These are phyloP conservation scores for Cercophora newfieldiana DNA, from an alignment of 495 filamentous ascomycete genomes.

Conservation along the genomic window DNA sequence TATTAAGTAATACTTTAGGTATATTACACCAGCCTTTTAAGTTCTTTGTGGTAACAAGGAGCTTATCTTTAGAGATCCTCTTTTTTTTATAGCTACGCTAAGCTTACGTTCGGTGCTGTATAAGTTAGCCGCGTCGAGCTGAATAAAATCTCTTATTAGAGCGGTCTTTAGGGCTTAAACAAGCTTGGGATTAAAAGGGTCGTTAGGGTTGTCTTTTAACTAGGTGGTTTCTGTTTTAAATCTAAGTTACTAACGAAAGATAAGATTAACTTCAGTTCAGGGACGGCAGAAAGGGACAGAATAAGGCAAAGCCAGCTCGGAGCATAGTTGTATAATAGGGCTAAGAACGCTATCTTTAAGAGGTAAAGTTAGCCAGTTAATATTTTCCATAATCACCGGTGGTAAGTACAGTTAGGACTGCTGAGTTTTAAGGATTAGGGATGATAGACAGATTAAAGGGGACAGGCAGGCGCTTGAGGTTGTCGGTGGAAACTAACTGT, in stretches of 20 bases:
- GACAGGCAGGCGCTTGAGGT: neutral
- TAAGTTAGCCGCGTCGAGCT: neutral
- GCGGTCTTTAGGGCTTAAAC: neutral
- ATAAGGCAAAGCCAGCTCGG: too few species aligned
- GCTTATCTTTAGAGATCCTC: neutral
- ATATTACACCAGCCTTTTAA: neutral
- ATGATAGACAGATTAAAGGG: neutral
- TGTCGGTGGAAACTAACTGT: neutral
- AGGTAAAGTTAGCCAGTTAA: neutral
- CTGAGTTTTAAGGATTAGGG: neutral
- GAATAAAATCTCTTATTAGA: neutral
- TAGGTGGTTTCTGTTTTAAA: neutral
- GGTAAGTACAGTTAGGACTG: neutral
- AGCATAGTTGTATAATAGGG: neutral
- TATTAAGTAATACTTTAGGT: neutral
- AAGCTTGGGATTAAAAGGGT: neutral
- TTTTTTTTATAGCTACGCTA: neutral
- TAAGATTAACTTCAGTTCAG: neutral
- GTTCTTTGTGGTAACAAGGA: constrained; percentile 5
- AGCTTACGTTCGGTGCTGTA: neutral
- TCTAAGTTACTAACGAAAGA: neutral
- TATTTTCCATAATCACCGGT: neutral
- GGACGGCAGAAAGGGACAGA: constrained; percentile 3
- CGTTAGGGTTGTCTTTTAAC: neutral
- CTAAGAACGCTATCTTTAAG: neutral